Evolutionary conservation across 352 stramenopile species (phyloP).

Genomic region (Pythium brachiatum): DNA sequence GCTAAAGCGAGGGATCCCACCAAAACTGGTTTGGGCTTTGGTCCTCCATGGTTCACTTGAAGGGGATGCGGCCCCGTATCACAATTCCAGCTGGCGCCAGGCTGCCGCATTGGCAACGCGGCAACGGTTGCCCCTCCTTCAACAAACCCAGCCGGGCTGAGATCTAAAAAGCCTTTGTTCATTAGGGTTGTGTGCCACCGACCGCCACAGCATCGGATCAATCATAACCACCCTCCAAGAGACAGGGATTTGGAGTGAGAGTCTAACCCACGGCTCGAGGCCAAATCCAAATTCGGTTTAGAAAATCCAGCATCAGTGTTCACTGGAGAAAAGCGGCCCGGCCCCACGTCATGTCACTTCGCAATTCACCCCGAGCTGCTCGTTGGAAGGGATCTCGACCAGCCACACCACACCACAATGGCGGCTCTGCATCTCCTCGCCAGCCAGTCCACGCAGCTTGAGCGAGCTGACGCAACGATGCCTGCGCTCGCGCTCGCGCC

Average conservation of each 20-base stretch:
- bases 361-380: background rate
- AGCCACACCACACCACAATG: constrained; percentile 3
- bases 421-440: constrained; percentile 21
- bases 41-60: background rate
- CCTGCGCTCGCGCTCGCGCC: background rate
- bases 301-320: background rate
- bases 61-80: constrained; percentile 1
- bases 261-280: background rate
- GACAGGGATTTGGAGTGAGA: background rate
- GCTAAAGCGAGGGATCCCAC: background rate
- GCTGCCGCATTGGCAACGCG: no score
- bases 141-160: background rate
- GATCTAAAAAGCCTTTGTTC: background rate
- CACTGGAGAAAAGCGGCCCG: no score
- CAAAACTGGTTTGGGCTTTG: background rate
- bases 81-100: background rate
- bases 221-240: background rate
- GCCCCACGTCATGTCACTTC: constrained; percentile 22
- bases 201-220: no score
- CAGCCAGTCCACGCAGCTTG: constrained; percentile 19
- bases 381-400: background rate
- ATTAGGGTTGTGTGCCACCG: no score
- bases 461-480: constrained; percentile 1
- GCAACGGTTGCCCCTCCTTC: background rate
- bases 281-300: background rate